These are phyloP conservation scores for Phenoliferia sp. DNA, from an alignment of 1,284 basidiomycete genomes.

Conservation along the genomic window DNA sequence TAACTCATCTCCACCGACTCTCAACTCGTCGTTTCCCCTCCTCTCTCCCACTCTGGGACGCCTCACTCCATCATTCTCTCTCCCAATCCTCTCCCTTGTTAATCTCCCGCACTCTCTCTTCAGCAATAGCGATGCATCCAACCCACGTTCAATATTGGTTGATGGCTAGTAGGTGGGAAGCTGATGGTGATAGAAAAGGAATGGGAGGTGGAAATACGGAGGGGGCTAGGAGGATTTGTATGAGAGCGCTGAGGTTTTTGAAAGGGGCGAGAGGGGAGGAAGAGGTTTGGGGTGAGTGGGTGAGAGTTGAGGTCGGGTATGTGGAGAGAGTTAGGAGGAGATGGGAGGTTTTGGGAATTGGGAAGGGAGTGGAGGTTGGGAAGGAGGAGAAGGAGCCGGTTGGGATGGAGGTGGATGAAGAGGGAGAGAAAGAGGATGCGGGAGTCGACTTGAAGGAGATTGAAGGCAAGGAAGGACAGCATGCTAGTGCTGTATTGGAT, in stretches of 20 bases:
- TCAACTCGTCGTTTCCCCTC: constrained; percentile 37
- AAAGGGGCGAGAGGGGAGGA: constrained; percentile 23
- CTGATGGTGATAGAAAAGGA: constrained; percentile 36
- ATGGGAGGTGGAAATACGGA: constrained; percentile 39
- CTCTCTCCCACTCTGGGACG: constrained; percentile 35
- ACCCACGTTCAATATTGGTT: constrained; percentile 36
- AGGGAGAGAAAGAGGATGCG: constrained; percentile 13
- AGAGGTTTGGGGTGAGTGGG: constrained; percentile 38
- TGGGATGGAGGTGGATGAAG: constrained; percentile 9
- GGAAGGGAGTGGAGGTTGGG: constrained; percentile 19
- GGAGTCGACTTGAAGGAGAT: constrained; percentile 20
- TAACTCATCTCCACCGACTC: constrained; percentile 36
- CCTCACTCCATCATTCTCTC: constrained; percentile 35
- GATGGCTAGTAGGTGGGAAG: constrained; percentile 38
- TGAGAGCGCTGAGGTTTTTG: constrained; percentile 38
- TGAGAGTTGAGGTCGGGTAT: constrained; percentile 36
- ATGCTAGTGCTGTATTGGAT: neutral
- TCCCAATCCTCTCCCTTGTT: constrained; percentile 33
- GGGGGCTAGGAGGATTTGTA: constrained; percentile 36
- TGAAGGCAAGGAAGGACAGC: constrained; percentile 16
- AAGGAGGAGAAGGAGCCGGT: constrained; percentile 7
- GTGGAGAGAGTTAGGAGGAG: constrained; percentile 34
- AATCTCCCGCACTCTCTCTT: constrained; percentile 35
- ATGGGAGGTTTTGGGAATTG: constrained; percentile 32
- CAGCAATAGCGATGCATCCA: constrained; percentile 38